Conservation (phyloP, 495 filamentous ascomycete species). For the Talaromyces trachyspermus region DNA sequence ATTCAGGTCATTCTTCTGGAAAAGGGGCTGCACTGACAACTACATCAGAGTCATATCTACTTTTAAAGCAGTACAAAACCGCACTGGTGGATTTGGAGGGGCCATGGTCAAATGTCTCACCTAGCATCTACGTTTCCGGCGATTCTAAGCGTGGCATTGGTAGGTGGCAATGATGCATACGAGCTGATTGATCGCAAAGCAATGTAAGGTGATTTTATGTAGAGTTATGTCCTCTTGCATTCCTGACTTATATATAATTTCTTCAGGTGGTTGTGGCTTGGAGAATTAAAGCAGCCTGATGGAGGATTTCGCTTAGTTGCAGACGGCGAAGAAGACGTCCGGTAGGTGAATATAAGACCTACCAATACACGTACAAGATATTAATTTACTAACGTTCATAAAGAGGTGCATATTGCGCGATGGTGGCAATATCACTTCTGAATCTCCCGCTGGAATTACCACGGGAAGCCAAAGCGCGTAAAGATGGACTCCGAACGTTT, state of each 20-base stretch:
- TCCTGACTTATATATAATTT: background rate
- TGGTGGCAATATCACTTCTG: conserved; percentile 73
- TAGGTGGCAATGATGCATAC: conserved; percentile 65
- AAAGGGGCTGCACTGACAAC: conserved; percentile 14
- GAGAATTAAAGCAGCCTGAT: conserved; percentile 69
- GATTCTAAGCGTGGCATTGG: conserved; percentile 66
- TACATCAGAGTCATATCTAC: conserved; percentile 55
- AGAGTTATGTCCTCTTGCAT: background rate
- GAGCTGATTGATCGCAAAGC: conserved; percentile 69
- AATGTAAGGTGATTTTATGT: conserved; percentile 45
- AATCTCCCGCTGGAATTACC: conserved; percentile 74
- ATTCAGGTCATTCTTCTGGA: too few relatives aligned
- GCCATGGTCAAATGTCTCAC: conserved; percentile 84
- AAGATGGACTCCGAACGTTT: conserved; percentile 44
- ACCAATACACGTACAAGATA: too few relatives aligned
- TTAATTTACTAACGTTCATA: too few relatives aligned
- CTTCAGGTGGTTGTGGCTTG: conserved; percentile 73
- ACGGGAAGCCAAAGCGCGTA: conserved; percentile 46
- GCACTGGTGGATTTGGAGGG: conserved; percentile 86
- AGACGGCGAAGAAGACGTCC: conserved; percentile 85
- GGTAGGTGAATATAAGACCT: too few relatives aligned
- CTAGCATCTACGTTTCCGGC: conserved; percentile 81
- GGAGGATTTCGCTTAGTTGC: conserved; percentile 76
- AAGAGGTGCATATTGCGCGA: conserved; percentile 87
- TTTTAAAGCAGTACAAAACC: conserved; percentile 72